phyloP scores from a whole-genome alignment of 306 rosid genomes.

The Astragalus membranaceus region DNA sequence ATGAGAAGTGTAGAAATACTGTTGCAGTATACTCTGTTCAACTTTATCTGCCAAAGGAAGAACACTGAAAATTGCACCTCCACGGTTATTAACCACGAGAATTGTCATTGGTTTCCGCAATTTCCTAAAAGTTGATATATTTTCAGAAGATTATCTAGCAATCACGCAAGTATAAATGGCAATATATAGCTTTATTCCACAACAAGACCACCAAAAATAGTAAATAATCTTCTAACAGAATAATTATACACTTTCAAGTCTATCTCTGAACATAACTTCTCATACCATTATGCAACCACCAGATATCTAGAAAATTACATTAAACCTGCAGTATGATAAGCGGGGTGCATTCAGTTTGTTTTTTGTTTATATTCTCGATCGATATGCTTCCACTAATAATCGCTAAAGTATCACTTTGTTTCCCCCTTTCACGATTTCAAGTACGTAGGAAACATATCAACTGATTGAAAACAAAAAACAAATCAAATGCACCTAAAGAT shows the following conservation, averaged over 20 bases:
- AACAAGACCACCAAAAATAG: not conserved
- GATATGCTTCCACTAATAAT: not conserved
- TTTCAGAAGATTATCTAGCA: constrained; percentile 13
- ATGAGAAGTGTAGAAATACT: constrained; percentile 80
- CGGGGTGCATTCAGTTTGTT: not conserved
- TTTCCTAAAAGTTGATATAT: constrained; percentile 41
- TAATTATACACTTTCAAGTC: not conserved
- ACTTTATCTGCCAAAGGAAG: constrained; percentile 76
- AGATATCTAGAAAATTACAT: not conserved
- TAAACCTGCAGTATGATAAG: not conserved
- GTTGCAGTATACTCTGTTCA: constrained; percentile 47
- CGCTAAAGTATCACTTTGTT: not conserved
- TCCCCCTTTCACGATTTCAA: not conserved
- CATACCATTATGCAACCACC: not conserved
- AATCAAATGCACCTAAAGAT: not conserved
- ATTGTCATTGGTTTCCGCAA: constrained; percentile 84
- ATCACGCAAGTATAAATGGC: not conserved
- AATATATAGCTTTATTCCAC: not conserved
- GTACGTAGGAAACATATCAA: not conserved
- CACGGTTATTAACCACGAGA: constrained; percentile 77
- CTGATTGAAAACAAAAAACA: not conserved
- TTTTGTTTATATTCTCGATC: not conserved
- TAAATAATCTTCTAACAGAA: not conserved
- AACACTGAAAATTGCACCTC: constrained; percentile 91
- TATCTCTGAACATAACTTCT: not conserved